Evolutionary conservation across 2,329 filamentous ascomycete genomes (phyloP).

Genomic region (Beauveria caledonica): DNA sequence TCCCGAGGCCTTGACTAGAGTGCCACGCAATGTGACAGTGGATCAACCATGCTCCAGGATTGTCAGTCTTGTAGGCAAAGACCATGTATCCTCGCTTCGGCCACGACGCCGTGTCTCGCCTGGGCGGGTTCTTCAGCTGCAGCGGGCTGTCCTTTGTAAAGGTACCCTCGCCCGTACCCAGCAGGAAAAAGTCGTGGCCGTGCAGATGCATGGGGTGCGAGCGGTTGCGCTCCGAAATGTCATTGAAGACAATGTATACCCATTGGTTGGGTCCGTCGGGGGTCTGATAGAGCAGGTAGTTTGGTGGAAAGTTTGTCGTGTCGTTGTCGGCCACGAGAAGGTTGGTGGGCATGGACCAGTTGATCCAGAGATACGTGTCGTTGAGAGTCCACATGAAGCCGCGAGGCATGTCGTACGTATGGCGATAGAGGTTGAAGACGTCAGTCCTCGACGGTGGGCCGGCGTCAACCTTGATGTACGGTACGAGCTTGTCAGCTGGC

Average conservation of each 20-base stretch:
- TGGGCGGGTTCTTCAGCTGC: conserved; percentile 34
- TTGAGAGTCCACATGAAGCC: not conserved
- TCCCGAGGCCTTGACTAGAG: conserved; percentile 35
- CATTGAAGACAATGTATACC: conserved; percentile 16
- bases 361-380: not conserved
- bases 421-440: not conserved
- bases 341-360: not conserved
- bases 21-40: conserved; percentile 54
- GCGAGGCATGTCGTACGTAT: not conserved
- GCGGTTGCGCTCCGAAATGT: conserved; percentile 5
- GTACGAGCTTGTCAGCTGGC: not conserved
- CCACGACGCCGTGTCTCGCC: conserved; percentile 44
- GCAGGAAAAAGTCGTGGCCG: conserved; percentile 17
- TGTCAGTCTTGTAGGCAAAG: conserved; percentile 37
- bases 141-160: conserved; percentile 5
- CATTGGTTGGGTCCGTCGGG: conserved; percentile 6
- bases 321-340: not conserved
- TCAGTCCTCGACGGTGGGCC: not conserved
- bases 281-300: not conserved
- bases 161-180: conserved; percentile 11
- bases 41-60: conserved; percentile 47
- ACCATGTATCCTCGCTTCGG: conserved; percentile 36
- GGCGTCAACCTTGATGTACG: not conserved
- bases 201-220: conserved; percentile 19
- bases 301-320: not conserved